Evolutionary conservation across 441 rosid genomes (phyloP).

Genomic region (Euphorbia neoarborescens): DNA sequence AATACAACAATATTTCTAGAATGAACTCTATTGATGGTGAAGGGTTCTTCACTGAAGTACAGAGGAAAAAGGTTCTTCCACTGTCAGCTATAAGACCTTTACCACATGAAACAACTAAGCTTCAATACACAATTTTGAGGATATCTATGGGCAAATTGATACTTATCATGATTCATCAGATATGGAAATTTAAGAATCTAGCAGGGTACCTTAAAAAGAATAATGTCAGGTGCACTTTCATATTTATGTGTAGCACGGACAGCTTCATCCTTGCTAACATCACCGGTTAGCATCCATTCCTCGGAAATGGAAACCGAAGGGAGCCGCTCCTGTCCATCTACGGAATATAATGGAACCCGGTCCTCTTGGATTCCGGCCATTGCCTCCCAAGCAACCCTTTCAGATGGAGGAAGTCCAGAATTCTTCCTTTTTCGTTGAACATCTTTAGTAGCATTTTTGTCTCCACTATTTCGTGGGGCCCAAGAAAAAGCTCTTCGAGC

Average conservation of each 20-base stretch:
- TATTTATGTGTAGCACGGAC: slow-evolving; percentile 80
- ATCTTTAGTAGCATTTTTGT: slow-evolving; percentile 70
- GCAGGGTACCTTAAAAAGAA: slow-evolving; percentile 72
- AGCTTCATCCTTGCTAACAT: slow-evolving; percentile 66
- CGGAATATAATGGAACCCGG: slow-evolving; percentile 46
- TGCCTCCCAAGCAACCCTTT: slow-evolving; percentile 92
- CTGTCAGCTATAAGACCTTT: background rate
- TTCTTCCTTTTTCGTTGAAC: slow-evolving; percentile 76
- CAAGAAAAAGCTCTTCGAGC: slow-evolving; percentile 98
- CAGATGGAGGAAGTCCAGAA: slow-evolving; percentile 75
- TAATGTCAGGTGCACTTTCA: slow-evolving; percentile 92
- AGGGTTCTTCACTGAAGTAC: background rate
- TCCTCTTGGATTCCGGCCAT: slow-evolving; percentile 95
- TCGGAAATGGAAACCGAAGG: slow-evolving; percentile 84
- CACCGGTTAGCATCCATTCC: slow-evolving; percentile 94
- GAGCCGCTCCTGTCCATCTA: slow-evolving; percentile 80
- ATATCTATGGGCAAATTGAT: background rate
- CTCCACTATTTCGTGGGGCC: slow-evolving; percentile 85
- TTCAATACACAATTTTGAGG: background rate
- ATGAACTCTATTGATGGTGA: background rate
- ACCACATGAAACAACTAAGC: background rate
- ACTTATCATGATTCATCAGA: background rate
- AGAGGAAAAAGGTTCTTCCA: slow-evolving; percentile 1
- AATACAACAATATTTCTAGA: background rate
- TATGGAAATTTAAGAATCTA: slow-evolving; percentile 1